These are phyloP conservation scores for Diospyros lotus DNA, from an alignment of 148 eudicot genomes.

Conservation along the genomic window DNA sequence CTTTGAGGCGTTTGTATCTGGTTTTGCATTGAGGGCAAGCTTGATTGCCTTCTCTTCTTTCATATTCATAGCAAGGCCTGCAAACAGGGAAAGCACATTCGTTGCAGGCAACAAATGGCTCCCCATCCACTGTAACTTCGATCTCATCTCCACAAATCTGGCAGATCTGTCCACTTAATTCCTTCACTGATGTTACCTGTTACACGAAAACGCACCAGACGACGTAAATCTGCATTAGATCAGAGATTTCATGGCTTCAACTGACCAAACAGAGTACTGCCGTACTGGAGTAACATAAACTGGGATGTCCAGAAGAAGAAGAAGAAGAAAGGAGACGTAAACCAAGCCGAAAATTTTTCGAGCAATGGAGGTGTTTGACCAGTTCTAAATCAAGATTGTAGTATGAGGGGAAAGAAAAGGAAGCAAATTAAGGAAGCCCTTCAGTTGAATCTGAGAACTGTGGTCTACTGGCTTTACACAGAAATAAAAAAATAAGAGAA, in stretches of 20 bases:
- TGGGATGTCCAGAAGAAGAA: background rate
- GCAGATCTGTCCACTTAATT: conserved; percentile 69
- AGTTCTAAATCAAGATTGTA: background rate
- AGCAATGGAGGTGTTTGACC: background rate
- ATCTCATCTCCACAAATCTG: conserved; percentile 89
- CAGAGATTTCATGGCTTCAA: background rate
- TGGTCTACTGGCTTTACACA: background rate
- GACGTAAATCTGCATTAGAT: conserved; percentile 9
- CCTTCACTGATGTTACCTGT: conserved; percentile 60
- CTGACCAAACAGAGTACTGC: background rate
- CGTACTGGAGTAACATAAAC: background rate
- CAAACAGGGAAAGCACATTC: conserved; percentile 93
- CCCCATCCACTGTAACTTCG: conserved; percentile 52
- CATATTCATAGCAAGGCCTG: conserved; percentile 84
- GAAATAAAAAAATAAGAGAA: background rate
- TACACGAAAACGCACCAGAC: background rate
- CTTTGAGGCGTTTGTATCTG: conserved; percentile 77
- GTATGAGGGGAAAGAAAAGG: background rate
- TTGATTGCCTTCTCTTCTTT: conserved; percentile 81
- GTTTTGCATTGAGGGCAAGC: conserved; percentile 91
- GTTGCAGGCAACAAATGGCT: conserved; percentile 87
- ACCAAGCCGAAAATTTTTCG: background rate
- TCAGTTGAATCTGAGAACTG: background rate
- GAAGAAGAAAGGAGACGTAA: background rate
- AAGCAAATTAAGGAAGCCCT: background rate